A percentile compares a stretch with the other conserved stretches of the same genome.
phyloP scores from a whole-genome alignment of 306 rosid genomes.

The Cajanus cajan region DNA sequence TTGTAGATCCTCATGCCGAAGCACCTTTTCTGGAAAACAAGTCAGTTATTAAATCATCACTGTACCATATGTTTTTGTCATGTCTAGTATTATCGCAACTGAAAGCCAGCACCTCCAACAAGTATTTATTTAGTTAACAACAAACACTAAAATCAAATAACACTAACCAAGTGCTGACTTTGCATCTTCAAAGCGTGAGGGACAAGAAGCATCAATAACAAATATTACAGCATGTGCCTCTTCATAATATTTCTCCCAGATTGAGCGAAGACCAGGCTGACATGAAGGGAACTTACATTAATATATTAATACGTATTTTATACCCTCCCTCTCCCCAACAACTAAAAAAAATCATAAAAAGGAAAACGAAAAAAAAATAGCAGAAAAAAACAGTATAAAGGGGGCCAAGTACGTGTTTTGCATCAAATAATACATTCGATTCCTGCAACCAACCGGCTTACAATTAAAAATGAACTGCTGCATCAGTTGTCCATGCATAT shows the following conservation, averaged over 20 bases:
- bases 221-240: constrained; percentile 94
- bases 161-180: constrained; percentile 95
- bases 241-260: constrained; percentile 99
- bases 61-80: background rate
- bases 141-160: constrained; percentile 26
- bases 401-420: background rate
- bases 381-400: constrained; percentile 16
- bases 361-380: constrained; percentile 15
- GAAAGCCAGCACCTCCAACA: constrained; percentile 16
- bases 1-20: constrained; percentile 92
- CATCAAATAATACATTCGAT: constrained; percentile 20
- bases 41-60: constrained; percentile 35
- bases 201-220: constrained; percentile 86
- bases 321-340: constrained; percentile 5
- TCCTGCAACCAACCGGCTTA: constrained; percentile 12
- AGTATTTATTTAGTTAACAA: background rate
- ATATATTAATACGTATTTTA: constrained; percentile 17
- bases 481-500: background rate
- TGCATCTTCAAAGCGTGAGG: constrained; percentile 89
- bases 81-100: constrained; percentile 9
- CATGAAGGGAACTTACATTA: constrained; percentile 35
- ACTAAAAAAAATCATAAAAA: background rate
- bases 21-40: constrained; percentile 78
- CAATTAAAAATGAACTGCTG: constrained; percentile 15
- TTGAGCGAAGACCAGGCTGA: constrained; percentile 96